phyloP scores from a whole-genome alignment of 306 rosid genomes.

The Canavalia ensiformis region DNA sequence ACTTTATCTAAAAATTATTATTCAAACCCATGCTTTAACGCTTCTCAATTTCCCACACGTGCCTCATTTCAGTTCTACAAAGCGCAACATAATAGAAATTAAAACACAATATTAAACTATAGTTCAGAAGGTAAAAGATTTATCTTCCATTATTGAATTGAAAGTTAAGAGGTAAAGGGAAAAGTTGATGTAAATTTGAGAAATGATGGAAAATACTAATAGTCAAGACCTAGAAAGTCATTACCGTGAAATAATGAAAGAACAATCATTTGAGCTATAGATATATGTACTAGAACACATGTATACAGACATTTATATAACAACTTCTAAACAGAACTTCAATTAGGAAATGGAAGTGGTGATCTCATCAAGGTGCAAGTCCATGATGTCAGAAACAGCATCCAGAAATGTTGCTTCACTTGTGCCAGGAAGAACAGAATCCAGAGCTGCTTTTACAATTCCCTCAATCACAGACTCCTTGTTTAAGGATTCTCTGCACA shows the following conservation, averaged over 20 bases:
- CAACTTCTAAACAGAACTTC: constrained; percentile 42
- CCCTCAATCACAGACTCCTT: constrained; percentile 84
- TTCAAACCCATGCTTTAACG: not conserved
- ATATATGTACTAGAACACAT: constrained; percentile 57
- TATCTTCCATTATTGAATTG: constrained; percentile 15
- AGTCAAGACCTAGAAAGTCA: constrained; percentile 9
- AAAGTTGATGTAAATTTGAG: constrained; percentile 40
- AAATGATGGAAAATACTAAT: constrained; percentile 11
- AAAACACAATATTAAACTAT: constrained; percentile 9
- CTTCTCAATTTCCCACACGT: not conserved
- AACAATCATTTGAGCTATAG: constrained; percentile 42
- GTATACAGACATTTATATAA: constrained; percentile 52
- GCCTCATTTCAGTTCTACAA: not conserved
- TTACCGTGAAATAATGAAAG: constrained; percentile 43
- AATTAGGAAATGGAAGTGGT: constrained; percentile 49
- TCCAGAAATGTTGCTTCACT: constrained; percentile 88
- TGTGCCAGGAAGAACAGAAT: constrained; percentile 76
- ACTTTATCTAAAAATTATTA: not conserved
- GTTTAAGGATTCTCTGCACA: constrained; percentile 80
- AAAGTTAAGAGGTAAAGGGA: constrained; percentile 18
- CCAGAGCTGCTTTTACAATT: constrained; percentile 75
- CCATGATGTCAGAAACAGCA: constrained; percentile 77
- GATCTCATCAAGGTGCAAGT: constrained; percentile 69
- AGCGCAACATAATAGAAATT: not conserved
- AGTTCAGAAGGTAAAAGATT: constrained; percentile 5